phyloP scores from a whole-genome alignment of 2,329 filamentous ascomycete genomes.

The Raffaelea deltoideospora region DNA sequence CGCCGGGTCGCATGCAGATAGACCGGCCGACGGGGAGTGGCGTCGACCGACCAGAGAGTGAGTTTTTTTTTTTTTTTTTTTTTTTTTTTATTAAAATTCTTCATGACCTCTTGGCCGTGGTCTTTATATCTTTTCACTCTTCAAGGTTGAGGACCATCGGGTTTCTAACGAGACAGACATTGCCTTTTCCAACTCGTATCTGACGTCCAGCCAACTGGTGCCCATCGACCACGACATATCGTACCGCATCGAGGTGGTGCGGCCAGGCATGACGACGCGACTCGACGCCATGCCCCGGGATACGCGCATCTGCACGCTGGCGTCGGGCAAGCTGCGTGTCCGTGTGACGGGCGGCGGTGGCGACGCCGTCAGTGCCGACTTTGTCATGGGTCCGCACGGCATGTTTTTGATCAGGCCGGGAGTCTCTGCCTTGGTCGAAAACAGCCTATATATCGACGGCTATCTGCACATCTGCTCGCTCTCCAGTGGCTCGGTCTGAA shows the following conservation, averaged over 20 bases:
- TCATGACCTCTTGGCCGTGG: too few species aligned
- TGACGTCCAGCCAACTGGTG: slow-evolving; percentile 12
- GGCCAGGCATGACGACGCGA: slow-evolving; percentile 9
- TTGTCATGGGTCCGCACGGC: slow-evolving; percentile 27
- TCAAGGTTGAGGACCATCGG: not conserved
- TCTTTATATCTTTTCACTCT: too few species aligned
- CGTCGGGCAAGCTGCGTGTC: slow-evolving; percentile 16
- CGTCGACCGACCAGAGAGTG: slow-evolving; percentile 9
- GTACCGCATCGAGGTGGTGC: slow-evolving; percentile 15
- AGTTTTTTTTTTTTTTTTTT: slow-evolving; percentile 1
- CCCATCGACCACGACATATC: slow-evolving; percentile 13
- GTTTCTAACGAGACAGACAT: slow-evolving; percentile 10
- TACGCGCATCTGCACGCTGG: slow-evolving; percentile 15
- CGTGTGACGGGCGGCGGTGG: slow-evolving; percentile 13
- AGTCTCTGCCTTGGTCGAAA: slow-evolving; percentile 22
- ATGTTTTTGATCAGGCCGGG: slow-evolving; percentile 27
- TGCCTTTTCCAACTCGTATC: slow-evolving; percentile 19
- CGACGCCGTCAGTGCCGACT: slow-evolving; percentile 18
- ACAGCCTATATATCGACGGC: slow-evolving; percentile 28
- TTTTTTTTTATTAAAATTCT: not conserved
- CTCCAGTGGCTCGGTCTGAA: too few species aligned
- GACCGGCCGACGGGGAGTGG: slow-evolving; percentile 1
- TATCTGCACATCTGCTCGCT: slow-evolving; percentile 24
- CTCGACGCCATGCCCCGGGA: slow-evolving; percentile 9
- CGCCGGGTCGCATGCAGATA: slow-evolving; percentile 16